Base-by-base conservation (phyloP, 306 rosid species). In the Adenanthera pavonina region DNA sequence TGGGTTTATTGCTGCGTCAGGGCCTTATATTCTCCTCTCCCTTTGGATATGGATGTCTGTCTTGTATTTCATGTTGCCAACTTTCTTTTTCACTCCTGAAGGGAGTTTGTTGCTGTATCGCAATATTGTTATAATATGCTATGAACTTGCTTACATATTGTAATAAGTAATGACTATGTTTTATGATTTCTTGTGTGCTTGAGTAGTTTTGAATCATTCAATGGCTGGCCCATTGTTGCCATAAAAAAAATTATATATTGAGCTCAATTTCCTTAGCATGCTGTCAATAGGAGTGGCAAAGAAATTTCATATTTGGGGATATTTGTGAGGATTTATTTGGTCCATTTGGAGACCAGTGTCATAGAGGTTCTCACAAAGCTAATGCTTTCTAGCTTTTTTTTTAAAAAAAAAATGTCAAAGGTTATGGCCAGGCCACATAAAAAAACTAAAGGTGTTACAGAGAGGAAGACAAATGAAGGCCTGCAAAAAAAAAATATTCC, bases 1-100 rank as follows among this genome's bases (percentile, higher is more conserved):
- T 57, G 84, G 86, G 90, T 65, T 87, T 81, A 74, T 80, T 81
- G 67, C 85, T 84, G 86, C 79, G 11, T 78, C 78, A 41, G 86
- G 84, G 89, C 85, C 85, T 48, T 65, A 6, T 83, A 25, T 74
- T 85, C 83, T 82, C 61, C 85, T 81, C 54, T 75, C 86, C 86
- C 85, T 66, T 83, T 86, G 48, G 68, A 67, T 81, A 65, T 81
- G 69, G 44, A 79, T 35, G 77, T 25, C 30, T 25, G 36, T 61
- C 76, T 15, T 59, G 36, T 53, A 46, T 33, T 16, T 73, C 9
- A 34, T 76, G 72, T 59, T 59, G 48, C 51, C 75, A 46, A 47
- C 74, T 76, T 83, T 69, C 36, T 68, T 68, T 89, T 85, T 84
- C 14, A 80, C 85, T 87, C 89, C 75, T 14, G 33, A 48, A 69